A percentile compares a stretch with the other conserved stretches of the same genome.
These are phyloP conservation scores for Carex littledalei DNA, from an alignment of 176 grass and related monocot species.

Conservation along the genomic window DNA sequence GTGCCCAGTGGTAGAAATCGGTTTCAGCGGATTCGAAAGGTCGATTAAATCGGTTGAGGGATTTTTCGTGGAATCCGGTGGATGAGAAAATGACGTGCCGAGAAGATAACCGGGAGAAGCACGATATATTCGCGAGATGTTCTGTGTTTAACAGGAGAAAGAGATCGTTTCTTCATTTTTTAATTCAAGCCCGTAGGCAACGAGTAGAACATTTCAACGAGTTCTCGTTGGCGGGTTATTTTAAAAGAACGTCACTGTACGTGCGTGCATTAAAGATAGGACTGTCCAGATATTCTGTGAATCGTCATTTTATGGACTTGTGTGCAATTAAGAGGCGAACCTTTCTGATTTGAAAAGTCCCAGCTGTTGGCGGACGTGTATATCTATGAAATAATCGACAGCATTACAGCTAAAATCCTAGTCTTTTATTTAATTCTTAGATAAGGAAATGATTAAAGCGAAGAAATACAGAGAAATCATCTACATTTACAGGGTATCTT, in stretches of 20 bases:
- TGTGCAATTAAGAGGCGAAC: not conserved
- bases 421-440: not conserved
- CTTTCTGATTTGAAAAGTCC: not conserved
- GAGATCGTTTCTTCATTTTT: not conserved
- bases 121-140: not conserved
- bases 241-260: constrained; percentile 3
- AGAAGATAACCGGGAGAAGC: not conserved
- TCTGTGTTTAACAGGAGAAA: not conserved
- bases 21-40: constrained; percentile 30
- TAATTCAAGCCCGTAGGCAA: not conserved
- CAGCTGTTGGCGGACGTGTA: not conserved
- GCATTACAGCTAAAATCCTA: not conserved
- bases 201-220: constrained; percentile 7
- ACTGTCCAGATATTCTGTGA: not conserved
- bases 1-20: not conserved
- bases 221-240: not conserved
- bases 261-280: not conserved
- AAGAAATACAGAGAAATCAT: not conserved
- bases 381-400: not conserved
- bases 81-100: constrained; percentile 7
- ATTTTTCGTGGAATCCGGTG: constrained; percentile 27
- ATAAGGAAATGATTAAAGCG: not conserved
- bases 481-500: not conserved
- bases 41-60: constrained; percentile 23
- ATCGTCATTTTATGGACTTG: not conserved